A percentile compares a stretch with the other conserved stretches of the same genome.
These are phyloP conservation scores for Eimeria brunetti DNA, from an alignment of 169 alveolate genomes.

Conservation along the genomic window DNA sequence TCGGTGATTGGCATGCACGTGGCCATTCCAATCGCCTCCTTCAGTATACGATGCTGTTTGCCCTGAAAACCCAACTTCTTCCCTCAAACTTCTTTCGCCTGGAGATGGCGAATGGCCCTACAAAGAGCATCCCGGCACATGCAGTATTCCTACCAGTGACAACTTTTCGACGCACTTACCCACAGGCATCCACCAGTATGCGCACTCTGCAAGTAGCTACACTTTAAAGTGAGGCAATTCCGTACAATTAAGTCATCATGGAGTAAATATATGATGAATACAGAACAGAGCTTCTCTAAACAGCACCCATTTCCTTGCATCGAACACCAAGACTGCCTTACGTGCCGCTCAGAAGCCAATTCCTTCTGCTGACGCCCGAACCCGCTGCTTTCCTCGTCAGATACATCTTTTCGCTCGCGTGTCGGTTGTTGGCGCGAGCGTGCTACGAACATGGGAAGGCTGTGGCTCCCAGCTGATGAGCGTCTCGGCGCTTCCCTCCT, in stretches of 20 bases:
- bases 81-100: neutral
- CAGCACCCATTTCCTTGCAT: neutral
- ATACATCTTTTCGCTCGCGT: neutral
- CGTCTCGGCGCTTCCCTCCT: conserved; percentile 29
- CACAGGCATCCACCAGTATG: neutral
- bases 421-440: neutral
- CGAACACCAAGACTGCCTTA: conserved; percentile 3
- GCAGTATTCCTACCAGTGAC: neutral
- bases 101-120: neutral
- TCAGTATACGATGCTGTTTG: neutral
- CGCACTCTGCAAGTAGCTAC: neutral
- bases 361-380: neutral
- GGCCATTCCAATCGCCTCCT: neutral
- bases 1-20: neutral
- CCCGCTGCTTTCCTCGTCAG: neutral
- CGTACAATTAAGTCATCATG: neutral
- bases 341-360: neutral
- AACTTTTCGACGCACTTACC: neutral
- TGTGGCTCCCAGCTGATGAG: conserved; percentile 64
- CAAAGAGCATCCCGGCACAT: neutral
- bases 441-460: conserved; percentile 49
- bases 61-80: neutral
- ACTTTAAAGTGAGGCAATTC: neutral
- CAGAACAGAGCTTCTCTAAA: neutral
- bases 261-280: too few species aligned